phyloP scores from a whole-genome alignment of 108 stramenopile species.

The Nitzschia palea region DNA sequence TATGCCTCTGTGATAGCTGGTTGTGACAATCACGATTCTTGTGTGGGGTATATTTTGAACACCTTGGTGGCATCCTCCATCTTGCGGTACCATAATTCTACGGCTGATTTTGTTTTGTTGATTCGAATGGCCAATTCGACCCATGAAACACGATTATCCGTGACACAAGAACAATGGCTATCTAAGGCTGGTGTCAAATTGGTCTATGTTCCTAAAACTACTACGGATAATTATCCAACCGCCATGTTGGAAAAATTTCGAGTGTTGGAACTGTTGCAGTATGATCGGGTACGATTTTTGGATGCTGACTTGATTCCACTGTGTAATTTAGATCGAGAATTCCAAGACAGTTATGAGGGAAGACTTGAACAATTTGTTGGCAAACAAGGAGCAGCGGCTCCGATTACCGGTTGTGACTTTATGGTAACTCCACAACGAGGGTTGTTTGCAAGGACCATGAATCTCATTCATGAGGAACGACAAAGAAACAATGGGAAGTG shows the following conservation, averaged over 20 bases:
- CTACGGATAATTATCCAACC: not conserved
- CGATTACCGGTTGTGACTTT: not conserved
- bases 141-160: not conserved
- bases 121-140: not conserved
- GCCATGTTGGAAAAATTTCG: slow-evolving; percentile 46
- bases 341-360: not conserved
- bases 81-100: not conserved
- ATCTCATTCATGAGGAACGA: not conserved
- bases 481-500: not conserved
- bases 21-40: not conserved
- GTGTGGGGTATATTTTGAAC: not conserved
- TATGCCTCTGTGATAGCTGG: not conserved
- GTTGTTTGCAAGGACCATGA: not conserved
- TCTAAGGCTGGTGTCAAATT: not conserved
- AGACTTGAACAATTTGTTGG: not conserved
- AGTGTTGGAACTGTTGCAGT: slow-evolving; percentile 41
- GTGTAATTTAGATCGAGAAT: slow-evolving; percentile 41
- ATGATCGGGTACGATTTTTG: slow-evolving; percentile 50
- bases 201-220: not conserved
- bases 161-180: not conserved
- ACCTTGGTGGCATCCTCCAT: not conserved
- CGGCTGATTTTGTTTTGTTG: slow-evolving; percentile 6
- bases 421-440: not conserved
- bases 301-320: slow-evolving; percentile 61
- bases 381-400: not conserved